Conservation (phyloP, 371 early-diverging fungal species). For the Ecytonucleospora hepatopenaei region DNA sequence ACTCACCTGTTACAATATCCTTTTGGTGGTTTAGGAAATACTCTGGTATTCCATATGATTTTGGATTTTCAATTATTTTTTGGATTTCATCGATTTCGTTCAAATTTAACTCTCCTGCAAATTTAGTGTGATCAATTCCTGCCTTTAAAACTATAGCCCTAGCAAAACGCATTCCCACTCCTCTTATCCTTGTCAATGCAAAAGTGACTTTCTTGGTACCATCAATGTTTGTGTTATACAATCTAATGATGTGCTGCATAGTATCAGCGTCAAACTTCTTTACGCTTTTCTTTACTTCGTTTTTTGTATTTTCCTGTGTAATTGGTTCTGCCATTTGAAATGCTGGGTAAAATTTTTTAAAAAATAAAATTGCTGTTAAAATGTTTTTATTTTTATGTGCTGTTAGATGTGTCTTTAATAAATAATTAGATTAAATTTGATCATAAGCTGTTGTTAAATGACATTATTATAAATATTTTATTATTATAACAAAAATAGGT, state of each 20-base stretch:
- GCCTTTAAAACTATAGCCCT: slow-evolving; percentile 92
- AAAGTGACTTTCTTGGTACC: slow-evolving; percentile 82
- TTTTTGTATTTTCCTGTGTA: not conserved
- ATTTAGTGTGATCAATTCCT: slow-evolving; percentile 79
- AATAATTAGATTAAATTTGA: not conserved
- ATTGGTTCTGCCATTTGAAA: slow-evolving; percentile 5
- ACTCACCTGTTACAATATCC: slow-evolving; percentile 79
- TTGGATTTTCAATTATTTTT: slow-evolving; percentile 75
- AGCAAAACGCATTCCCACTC: slow-evolving; percentile 90
- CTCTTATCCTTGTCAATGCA: slow-evolving; percentile 88
- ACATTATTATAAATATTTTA: not conserved
- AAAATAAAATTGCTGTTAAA: slow-evolving; percentile 7
- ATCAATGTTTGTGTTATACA: slow-evolving; percentile 97
- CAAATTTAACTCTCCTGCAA: slow-evolving; percentile 84
- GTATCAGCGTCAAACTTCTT: slow-evolving; percentile 42
- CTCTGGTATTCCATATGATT: slow-evolving; percentile 83
- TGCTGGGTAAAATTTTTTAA: not conserved
- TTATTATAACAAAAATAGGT: not conserved
- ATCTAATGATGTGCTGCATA: slow-evolving; percentile 91
- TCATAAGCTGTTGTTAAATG: not conserved
- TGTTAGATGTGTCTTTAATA: not conserved
- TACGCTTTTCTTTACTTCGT: no score
- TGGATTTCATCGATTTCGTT: slow-evolving; percentile 77
- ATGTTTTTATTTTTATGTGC: not conserved
- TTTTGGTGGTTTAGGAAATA: slow-evolving; percentile 95